Conservation (phyloP, 768 basidiomycete genomes). For the Boletus subcaerulescens region DNA sequence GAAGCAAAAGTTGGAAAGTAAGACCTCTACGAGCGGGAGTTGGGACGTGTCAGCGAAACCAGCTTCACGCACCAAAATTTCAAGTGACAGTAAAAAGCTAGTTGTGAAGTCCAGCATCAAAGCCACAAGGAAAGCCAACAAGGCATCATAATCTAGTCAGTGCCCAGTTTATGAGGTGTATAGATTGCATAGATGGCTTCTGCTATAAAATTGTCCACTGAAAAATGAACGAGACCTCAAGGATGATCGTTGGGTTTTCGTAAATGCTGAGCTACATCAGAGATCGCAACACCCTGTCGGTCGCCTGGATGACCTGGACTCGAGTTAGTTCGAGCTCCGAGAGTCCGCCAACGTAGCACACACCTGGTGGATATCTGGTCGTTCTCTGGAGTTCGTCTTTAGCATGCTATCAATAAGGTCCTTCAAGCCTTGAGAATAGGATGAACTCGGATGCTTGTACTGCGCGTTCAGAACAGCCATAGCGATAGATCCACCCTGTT, state of each 20-base stretch:
- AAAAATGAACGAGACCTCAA: not conserved
- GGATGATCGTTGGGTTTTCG: not conserved
- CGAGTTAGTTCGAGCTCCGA: slow-evolving; percentile 1
- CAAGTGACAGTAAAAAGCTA: not conserved
- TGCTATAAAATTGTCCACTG: slow-evolving; percentile 3
- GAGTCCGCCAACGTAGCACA: slow-evolving; percentile 27
- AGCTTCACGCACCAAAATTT: not conserved
- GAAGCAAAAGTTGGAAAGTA: slow-evolving; percentile 14
- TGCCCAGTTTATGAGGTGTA: not conserved
- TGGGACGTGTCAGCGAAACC: not conserved
- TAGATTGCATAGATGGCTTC: slow-evolving; percentile 9
- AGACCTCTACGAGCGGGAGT: not conserved
- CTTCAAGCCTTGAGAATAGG: slow-evolving; percentile 82
- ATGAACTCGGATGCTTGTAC: slow-evolving; percentile 84
- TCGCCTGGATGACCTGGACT: slow-evolving; percentile 60
- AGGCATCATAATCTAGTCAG: slow-evolving; percentile 4
- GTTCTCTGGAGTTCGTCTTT: slow-evolving; percentile 72
- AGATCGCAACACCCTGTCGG: slow-evolving; percentile 60
- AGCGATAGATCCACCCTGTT: slow-evolving; percentile 94
- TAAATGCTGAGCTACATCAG: slow-evolving; percentile 38
- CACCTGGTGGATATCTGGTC: slow-evolving; percentile 87
- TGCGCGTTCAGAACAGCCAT: slow-evolving; percentile 96
- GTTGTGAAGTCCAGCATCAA: slow-evolving; percentile 1
- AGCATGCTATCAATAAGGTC: slow-evolving; percentile 84
- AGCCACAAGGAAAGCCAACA: not conserved